Base-by-base conservation (phyloP, 2,329 filamentous ascomycete genomes). In the Lachnellula occidentalis region DNA sequence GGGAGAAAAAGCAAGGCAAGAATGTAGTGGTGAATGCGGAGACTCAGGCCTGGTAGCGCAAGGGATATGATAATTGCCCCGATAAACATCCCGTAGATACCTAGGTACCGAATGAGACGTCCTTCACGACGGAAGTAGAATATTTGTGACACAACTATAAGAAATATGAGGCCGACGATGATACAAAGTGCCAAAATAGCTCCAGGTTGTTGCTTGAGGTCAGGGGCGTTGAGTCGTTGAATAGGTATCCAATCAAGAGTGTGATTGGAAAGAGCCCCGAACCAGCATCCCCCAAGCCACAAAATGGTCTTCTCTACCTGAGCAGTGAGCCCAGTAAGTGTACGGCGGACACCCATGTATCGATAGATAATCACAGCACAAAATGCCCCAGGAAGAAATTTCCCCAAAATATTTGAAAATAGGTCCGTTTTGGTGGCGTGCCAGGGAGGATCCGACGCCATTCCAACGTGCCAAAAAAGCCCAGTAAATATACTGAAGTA, bases 11-110 rank as follows among this genome's bases (percentile, higher is more conserved):
- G 76, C 14, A 99, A 80, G 1, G 86, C 91, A 4, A 97, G 77
- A 60, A 97, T 89, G 69, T 97, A 99, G 70, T 99, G 94, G 68
- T 99, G 94, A 54, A 99, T 91, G 34, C 94, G 85, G 48, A 99
- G 78, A 58, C 85, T 87, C 50, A 96, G 82, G 7, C 84, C 81
- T 0, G 92, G 92, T 5, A 96, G 72, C 1, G 80, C 74, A 12
- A 95, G 76, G 34, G 88, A 79, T 48, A 91, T 73, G 31, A 94
- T 67, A 36, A 97, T 81, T n/a, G 76, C 77, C 2, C 75, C 68
- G 2, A 83, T 73, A 59, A 96, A 81, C 4, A 88, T 74, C 21
- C 77, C 79, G 69, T 96, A 96, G 19, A 96, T 77, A 63, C 82
- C 83, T 5, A 96, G 80, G 66, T 92, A 92, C 39, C 79, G 81